Evolutionary conservation across 2,329 filamentous ascomycete genomes (phyloP).

Genomic region (Trichoderma afroharzianum): DNA sequence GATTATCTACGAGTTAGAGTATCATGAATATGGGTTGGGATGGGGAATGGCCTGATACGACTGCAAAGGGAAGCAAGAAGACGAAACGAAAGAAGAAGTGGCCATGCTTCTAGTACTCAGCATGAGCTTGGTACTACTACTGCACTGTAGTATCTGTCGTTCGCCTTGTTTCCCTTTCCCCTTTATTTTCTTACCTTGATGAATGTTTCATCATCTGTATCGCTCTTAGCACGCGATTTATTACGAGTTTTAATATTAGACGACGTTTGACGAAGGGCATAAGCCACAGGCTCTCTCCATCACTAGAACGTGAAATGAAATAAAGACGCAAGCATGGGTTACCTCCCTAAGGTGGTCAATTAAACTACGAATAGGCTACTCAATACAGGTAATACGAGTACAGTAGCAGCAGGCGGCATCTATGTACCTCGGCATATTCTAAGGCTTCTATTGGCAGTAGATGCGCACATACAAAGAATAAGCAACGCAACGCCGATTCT

Average conservation of each 20-base stretch:
- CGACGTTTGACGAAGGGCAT: background rate
- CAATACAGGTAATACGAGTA: background rate
- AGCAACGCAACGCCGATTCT: background rate
- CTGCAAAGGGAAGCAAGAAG: background rate
- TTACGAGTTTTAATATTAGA: background rate
- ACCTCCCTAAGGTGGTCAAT: background rate
- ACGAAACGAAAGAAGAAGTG: background rate
- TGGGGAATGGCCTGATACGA: slow-evolving; percentile 24
- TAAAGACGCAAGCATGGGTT: background rate
- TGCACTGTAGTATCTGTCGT: background rate
- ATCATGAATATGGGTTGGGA: slow-evolving; percentile 2
- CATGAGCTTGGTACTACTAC: slow-evolving; percentile 29
- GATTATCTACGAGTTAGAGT: background rate
- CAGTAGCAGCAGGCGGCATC: background rate
- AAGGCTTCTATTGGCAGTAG: background rate
- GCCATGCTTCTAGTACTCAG: slow-evolving; percentile 31
- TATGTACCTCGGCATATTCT: background rate
- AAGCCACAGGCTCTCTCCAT: background rate
- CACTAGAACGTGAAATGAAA: background rate
- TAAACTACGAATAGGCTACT: background rate
- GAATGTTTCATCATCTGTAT: background rate
- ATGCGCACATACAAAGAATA: background rate
- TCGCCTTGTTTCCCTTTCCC: background rate
- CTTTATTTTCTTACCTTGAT: background rate
- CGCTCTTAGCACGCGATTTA: slow-evolving; percentile 9